phyloP scores from a whole-genome alignment of 805 yeast genomes.

The Saccharomycopsis fermentans region DNA sequence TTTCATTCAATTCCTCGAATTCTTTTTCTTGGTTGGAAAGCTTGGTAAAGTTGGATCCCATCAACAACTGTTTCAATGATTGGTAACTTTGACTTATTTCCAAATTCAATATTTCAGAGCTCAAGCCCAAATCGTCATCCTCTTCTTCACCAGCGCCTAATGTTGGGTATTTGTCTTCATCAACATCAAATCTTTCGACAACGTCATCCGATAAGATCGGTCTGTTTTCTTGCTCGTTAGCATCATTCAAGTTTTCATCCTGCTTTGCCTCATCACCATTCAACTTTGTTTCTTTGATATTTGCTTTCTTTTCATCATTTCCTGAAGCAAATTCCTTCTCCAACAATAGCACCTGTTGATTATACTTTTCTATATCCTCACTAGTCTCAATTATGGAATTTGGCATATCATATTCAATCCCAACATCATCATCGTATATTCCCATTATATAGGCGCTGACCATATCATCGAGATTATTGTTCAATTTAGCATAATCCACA shows the following conservation, averaged over 20 bases:
- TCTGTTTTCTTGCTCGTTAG: conserved; percentile 22
- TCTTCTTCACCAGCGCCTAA: conserved; percentile 20
- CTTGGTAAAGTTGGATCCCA: conserved; percentile 38
- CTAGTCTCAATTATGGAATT: conserved; percentile 30
- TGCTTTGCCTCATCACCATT: conserved; percentile 12
- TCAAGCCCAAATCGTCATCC: conserved; percentile 23
- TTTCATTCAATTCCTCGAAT: conserved; percentile 58
- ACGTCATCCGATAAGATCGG: conserved; percentile 34
- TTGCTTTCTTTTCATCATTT: neutral
- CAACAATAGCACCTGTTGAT: conserved; percentile 32
- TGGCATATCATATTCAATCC: conserved; percentile 37
- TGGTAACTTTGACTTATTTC: conserved; percentile 49
- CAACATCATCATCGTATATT: conserved; percentile 43
- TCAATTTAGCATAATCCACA: conserved; percentile 29
- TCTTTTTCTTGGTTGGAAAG: conserved; percentile 42
- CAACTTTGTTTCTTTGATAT: neutral
- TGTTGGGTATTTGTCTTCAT: neutral
- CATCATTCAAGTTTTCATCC: conserved; percentile 17
- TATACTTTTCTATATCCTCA: conserved; percentile 39
- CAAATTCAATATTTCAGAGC: conserved; percentile 28
- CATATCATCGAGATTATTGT: conserved; percentile 38
- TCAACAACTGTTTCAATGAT: conserved; percentile 38
- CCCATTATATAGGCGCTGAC: conserved; percentile 45
- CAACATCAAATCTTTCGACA: conserved; percentile 28
- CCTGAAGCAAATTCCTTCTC: conserved; percentile 16